phyloP scores from a whole-genome alignment of 1,284 basidiomycete genomes.

The Ganoderma meredithae region DNA sequence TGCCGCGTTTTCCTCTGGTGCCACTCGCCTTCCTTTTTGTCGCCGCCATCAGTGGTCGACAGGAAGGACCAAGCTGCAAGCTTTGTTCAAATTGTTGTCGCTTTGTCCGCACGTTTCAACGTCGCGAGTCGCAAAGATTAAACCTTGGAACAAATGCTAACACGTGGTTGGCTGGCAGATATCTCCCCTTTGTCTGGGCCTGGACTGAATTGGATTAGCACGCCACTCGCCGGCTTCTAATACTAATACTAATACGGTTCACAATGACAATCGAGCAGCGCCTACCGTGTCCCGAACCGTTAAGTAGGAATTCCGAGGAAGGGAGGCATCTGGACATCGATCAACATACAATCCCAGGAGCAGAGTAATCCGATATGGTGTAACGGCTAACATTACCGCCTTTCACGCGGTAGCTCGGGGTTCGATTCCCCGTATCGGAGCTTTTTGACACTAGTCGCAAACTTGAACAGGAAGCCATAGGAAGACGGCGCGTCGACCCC shows the following conservation, averaged over 20 bases:
- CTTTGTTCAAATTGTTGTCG: slow-evolving; percentile 26
- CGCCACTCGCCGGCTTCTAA: slow-evolving; percentile 9
- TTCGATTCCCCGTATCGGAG: slow-evolving; percentile 77
- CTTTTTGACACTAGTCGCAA: slow-evolving; percentile 13
- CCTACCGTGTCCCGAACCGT: neutral
- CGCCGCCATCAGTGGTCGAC: slow-evolving; percentile 12
- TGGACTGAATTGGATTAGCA: slow-evolving; percentile 1
- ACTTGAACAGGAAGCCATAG: neutral
- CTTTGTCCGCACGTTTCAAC: slow-evolving; percentile 16
- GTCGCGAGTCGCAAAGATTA: slow-evolving; percentile 2
- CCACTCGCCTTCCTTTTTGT: slow-evolving; percentile 30
- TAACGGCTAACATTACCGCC: slow-evolving; percentile 79
- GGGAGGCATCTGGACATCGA: neutral
- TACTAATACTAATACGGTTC: too few species aligned
- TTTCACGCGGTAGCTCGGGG: slow-evolving; percentile 81
- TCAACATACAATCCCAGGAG: too few species aligned
- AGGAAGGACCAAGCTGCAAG: slow-evolving; percentile 15
- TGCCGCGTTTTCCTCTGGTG: slow-evolving; percentile 13
- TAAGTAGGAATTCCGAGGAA: neutral
- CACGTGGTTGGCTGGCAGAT: slow-evolving; percentile 7
- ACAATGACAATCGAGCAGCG: neutral
- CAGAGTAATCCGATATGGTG: slow-evolving; percentile 58
- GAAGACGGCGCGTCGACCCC: neutral
- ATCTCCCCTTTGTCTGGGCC: neutral
- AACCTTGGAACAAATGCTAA: slow-evolving; percentile 10